A percentile compares a stretch with the other conserved stretches of the same genome.
Conservation (phyloP, 495 filamentous ascomycete species). For the Penicillium goetzii region DNA sequence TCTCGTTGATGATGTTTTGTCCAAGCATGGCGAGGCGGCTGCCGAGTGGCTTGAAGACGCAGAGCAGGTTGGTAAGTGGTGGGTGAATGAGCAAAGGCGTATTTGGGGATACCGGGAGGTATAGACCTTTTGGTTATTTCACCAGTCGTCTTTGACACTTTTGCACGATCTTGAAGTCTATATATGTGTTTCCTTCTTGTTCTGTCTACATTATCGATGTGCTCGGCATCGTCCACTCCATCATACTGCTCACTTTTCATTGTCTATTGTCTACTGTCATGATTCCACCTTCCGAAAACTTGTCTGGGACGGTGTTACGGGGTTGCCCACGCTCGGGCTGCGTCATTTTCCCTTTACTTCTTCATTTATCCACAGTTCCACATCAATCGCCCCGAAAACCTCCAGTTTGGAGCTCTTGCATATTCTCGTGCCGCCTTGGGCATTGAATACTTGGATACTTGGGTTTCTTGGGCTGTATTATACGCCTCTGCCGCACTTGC, state of each 20-base stretch:
- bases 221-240: not conserved
- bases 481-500: slow-evolving; percentile 7
- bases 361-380: no score
- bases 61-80: slow-evolving; percentile 44
- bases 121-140: not conserved
- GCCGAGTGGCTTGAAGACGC: slow-evolving; percentile 46
- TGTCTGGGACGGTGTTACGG: not conserved
- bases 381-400: no score
- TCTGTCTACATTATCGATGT: not conserved
- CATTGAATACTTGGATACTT: not conserved
- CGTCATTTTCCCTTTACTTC: not conserved
- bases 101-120: slow-evolving; percentile 46
- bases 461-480: not conserved
- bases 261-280: not conserved
- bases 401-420: no score
- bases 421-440: no score
- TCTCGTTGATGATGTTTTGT: slow-evolving; percentile 30
- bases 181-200: not conserved
- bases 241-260: not conserved
- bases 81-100: slow-evolving; percentile 43
- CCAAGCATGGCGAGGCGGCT: slow-evolving; percentile 37
- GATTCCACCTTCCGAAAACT: slow-evolving; percentile 1
- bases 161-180: slow-evolving; percentile 9
- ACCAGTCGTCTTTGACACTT: not conserved
- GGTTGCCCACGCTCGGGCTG: not conserved